A percentile compares a stretch with the other conserved stretches of the same genome.
These are phyloP conservation scores for Primulina eburnea DNA, from an alignment of 257 asterid genomes.

Conservation along the genomic window DNA sequence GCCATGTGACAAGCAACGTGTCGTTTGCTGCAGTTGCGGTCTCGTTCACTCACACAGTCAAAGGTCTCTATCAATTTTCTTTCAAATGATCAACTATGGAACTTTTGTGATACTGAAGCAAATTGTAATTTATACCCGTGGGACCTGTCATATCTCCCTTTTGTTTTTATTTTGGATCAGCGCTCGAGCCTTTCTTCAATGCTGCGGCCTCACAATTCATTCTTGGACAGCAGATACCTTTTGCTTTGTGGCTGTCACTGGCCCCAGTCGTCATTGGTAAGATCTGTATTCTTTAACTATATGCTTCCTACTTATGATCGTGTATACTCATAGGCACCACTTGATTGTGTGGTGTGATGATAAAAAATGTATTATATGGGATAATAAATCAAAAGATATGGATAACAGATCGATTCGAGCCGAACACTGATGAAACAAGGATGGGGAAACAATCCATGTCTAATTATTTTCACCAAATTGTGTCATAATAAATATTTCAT, in stretches of 20 bases:
- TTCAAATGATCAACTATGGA: background rate
- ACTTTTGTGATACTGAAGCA: background rate
- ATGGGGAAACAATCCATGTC: background rate
- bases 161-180: slow-evolving; percentile 40
- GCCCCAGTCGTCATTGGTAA: slow-evolving; percentile 95
- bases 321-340: background rate
- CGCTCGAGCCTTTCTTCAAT: slow-evolving; percentile 99
- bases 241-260: slow-evolving; percentile 79
- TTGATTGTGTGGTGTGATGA: background rate
- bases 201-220: slow-evolving; percentile 97
- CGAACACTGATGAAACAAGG: background rate
- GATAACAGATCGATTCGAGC: background rate
- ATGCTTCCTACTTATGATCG: background rate
- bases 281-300: slow-evolving; percentile 21
- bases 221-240: slow-evolving; percentile 89
- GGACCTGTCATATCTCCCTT: background rate
- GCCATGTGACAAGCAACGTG: slow-evolving; percentile 82
- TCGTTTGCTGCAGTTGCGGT: slow-evolving; percentile 93
- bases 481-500: background rate
- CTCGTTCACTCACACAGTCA: slow-evolving; percentile 89
- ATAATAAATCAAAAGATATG: background rate
- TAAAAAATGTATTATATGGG: background rate
- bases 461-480: background rate
- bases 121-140: background rate
- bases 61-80: slow-evolving; percentile 43